These are phyloP conservation scores for Kalmanozyma brasiliensis DNA, from an alignment of 1,284 basidiomycete genomes.

Conservation along the genomic window DNA sequence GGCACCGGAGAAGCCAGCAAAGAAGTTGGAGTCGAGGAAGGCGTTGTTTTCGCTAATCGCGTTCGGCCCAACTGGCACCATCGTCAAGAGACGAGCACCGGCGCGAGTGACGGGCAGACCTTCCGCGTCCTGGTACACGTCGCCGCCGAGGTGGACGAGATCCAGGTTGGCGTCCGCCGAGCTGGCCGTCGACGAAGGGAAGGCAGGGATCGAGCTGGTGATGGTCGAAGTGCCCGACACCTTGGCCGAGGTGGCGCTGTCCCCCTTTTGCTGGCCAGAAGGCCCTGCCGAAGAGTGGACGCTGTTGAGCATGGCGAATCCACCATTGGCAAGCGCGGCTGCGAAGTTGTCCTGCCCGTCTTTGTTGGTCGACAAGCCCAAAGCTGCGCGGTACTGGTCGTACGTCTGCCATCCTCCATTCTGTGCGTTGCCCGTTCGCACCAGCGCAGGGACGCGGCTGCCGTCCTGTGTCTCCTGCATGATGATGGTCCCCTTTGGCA, in stretches of 20 bases:
- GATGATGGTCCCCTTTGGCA: conserved; percentile 77
- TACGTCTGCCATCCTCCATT: conserved; percentile 61
- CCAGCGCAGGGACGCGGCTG: conserved; percentile 46
- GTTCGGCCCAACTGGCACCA: conserved; percentile 46
- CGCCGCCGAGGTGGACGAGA: conserved; percentile 52
- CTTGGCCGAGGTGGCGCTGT: background rate
- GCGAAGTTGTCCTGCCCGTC: conserved; percentile 27
- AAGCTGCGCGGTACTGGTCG: conserved; percentile 54
- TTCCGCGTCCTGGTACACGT: conserved; percentile 51
- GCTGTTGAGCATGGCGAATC: conserved; percentile 41
- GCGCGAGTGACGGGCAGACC: conserved; percentile 50
- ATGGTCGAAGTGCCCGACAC: conserved; percentile 5
- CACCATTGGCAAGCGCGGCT: conserved; percentile 30
- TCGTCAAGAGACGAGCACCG: conserved; percentile 53
- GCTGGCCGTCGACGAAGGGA: conserved; percentile 7
- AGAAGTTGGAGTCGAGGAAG: conserved; percentile 34
- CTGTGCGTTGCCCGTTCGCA: conserved; percentile 50
- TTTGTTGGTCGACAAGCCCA: conserved; percentile 28
- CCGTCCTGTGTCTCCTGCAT: conserved; percentile 69
- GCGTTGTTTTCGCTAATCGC: conserved; percentile 15
- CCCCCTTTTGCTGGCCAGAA: background rate
- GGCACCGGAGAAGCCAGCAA: conserved; percentile 10
- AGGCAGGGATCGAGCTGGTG: conserved; percentile 7
- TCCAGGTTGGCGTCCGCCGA: conserved; percentile 16
- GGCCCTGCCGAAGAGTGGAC: conserved; percentile 8